These are phyloP conservation scores for Trichoderma reesei DNA, from an alignment of 495 filamentous ascomycete genomes.

Conservation along the genomic window DNA sequence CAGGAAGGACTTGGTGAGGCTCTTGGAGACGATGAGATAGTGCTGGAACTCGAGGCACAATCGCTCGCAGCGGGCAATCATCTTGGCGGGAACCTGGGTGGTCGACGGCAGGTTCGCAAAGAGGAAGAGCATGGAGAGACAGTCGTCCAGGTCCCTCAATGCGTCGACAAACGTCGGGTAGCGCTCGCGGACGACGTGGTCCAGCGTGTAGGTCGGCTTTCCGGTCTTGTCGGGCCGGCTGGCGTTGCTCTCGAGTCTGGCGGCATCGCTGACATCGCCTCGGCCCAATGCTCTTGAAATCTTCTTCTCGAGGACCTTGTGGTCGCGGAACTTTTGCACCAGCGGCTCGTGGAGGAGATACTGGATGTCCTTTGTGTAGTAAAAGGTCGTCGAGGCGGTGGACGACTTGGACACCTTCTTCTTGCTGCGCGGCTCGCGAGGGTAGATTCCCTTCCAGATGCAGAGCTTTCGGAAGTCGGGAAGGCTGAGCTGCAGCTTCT, in stretches of 20 bases:
- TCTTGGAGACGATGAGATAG: constrained; percentile 85
- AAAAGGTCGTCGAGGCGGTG: constrained; percentile 88
- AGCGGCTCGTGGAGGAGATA: constrained; percentile 95
- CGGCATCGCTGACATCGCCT: constrained; percentile 80
- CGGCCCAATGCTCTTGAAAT: constrained; percentile 83
- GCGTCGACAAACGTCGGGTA: constrained; percentile 97
- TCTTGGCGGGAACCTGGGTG: constrained; percentile 77
- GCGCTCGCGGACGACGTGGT: constrained; percentile 94
- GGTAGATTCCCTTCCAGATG: constrained; percentile 99
- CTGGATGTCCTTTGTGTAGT: constrained; percentile 98
- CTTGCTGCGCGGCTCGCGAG: constrained; percentile 88
- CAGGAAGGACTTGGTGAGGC: constrained; percentile 87
- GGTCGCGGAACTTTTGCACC: constrained; percentile 91
- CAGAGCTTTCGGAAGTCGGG: constrained; percentile 96
- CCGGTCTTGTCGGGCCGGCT: constrained; percentile 73
- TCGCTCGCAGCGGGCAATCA: constrained; percentile 83
- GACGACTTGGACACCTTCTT: constrained; percentile 91
- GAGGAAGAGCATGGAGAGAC: constrained; percentile 89
- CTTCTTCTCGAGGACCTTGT: constrained; percentile 94
- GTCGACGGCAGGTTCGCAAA: constrained; percentile 94
- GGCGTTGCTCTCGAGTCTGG: constrained; percentile 48
- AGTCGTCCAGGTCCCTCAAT: constrained; percentile 90
- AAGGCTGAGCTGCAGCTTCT: constrained; percentile 93
- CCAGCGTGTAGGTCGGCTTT: constrained; percentile 75
- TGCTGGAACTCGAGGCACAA: constrained; percentile 92